phyloP scores from a whole-genome alignment of 192 early-diverging fungal species.

The Linnemannia exigua region DNA sequence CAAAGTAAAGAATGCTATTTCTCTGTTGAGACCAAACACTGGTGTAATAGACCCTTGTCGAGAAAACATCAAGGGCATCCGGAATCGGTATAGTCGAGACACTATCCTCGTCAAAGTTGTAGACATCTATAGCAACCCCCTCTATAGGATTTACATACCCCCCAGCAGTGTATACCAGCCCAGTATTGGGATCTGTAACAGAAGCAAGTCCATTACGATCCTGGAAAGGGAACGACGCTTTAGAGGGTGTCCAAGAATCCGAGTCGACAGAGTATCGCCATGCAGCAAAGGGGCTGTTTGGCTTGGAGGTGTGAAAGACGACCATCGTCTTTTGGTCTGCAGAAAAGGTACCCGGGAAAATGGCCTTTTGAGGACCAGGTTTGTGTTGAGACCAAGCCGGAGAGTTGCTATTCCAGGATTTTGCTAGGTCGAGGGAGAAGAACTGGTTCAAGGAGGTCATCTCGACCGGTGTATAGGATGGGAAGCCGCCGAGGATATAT shows the following conservation, averaged over 20 bases:
- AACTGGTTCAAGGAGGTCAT: no score
- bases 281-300: conserved; percentile 7
- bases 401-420: conserved; percentile 12
- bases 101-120: conserved; percentile 17
- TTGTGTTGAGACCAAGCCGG: conserved; percentile 28
- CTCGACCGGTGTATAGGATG: no score
- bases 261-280: conserved; percentile 15
- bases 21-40: conserved; percentile 18
- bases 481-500: no score
- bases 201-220: conserved; percentile 31
- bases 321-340: conserved; percentile 25
- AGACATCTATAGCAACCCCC: conserved; percentile 25
- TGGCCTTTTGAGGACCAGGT: conserved; percentile 6
- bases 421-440: conserved; percentile 14
- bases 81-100: not conserved
- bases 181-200: conserved; percentile 28
- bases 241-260: conserved; percentile 12
- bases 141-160: conserved; percentile 17
- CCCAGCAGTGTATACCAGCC: conserved; percentile 30
- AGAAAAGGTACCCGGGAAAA: conserved; percentile 31
- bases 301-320: conserved; percentile 9
- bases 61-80: not conserved
- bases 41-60: conserved; percentile 23
- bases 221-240: no score
- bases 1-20: conserved; percentile 37